These are phyloP conservation scores for Pythium phragmitis DNA, from an alignment of 352 stramenopile genomes.

Conservation along the genomic window DNA sequence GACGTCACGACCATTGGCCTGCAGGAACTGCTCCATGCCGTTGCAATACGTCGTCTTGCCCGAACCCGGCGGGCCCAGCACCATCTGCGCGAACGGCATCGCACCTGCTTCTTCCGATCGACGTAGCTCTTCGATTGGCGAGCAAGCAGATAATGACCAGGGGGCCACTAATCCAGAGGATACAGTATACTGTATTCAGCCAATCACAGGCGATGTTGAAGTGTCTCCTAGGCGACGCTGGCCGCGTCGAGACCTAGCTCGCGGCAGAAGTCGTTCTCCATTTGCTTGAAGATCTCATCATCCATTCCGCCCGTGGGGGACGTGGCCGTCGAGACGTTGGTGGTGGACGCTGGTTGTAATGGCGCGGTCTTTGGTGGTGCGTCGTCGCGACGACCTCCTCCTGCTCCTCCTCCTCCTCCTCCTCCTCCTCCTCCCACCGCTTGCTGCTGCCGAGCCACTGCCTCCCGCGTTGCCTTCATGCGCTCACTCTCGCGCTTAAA, in stretches of 20 bases:
- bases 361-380: slow-evolving; percentile 29
- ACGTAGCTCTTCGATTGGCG: slow-evolving; percentile 13
- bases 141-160: neutral
- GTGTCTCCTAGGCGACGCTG: slow-evolving; percentile 2
- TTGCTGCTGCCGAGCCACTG: slow-evolving; percentile 13
- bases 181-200: slow-evolving; percentile 3
- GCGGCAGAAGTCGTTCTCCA: slow-evolving; percentile 76
- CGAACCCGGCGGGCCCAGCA: slow-evolving; percentile 74
- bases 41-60: slow-evolving; percentile 99
- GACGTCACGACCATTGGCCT: slow-evolving; percentile 56
- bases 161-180: slow-evolving; percentile 4
- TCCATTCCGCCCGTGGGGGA: slow-evolving; percentile 25
- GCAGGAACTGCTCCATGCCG: slow-evolving; percentile 94
- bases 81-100: slow-evolving; percentile 80
- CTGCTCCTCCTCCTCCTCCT: slow-evolving; percentile 3
- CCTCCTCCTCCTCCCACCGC: neutral
- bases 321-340: neutral
- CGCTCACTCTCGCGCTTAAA: slow-evolving; percentile 89
- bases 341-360: slow-evolving; percentile 1
- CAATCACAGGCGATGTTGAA: slow-evolving; percentile 9
- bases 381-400: slow-evolving; percentile 13
- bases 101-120: neutral
- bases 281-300: slow-evolving; percentile 74
- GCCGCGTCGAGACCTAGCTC: slow-evolving; percentile 59
- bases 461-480: slow-evolving; percentile 45